Conservation (phyloP, 148 eudicot species). For the Rheum nobile region DNA sequence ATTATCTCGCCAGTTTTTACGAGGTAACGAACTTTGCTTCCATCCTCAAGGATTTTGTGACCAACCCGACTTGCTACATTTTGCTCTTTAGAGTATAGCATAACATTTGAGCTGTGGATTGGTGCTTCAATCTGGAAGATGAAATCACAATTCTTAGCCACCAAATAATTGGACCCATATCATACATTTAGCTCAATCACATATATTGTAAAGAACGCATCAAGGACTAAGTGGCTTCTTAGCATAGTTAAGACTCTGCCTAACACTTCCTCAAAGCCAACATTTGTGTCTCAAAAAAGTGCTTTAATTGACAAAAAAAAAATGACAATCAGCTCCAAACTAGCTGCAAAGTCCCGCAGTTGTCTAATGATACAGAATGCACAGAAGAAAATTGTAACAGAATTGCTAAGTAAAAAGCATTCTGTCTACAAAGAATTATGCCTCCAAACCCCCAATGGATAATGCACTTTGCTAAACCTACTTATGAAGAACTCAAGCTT, state of each 20-base stretch:
- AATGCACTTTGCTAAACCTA: neutral
- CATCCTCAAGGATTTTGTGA: slow-evolving; percentile 72
- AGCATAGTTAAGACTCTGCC: neutral
- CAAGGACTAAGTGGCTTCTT: neutral
- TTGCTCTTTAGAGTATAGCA: slow-evolving; percentile 88
- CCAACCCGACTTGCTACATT: slow-evolving; percentile 81
- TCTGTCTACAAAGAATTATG: neutral
- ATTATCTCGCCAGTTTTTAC: slow-evolving; percentile 92
- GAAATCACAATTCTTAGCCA: neutral
- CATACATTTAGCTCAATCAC: neutral
- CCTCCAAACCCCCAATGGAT: neutral
- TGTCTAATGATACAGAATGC: neutral
- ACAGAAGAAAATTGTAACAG: neutral
- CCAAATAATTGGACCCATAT: neutral
- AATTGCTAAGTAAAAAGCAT: neutral
- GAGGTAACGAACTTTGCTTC: slow-evolving; percentile 84
- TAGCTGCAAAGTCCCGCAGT: neutral
- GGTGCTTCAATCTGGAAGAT: slow-evolving; percentile 71
- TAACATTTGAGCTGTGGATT: slow-evolving; percentile 92
- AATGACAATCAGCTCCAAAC: no score
- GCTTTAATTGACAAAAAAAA: no score
- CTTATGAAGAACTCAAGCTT: neutral
- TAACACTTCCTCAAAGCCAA: neutral
- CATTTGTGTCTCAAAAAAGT: no score
- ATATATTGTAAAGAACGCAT: neutral